Evolutionary conservation across 148 eudicot species (phyloP), one percentile per base, ranked within the genome.

Genomic region (Silene latifolia): DNA sequence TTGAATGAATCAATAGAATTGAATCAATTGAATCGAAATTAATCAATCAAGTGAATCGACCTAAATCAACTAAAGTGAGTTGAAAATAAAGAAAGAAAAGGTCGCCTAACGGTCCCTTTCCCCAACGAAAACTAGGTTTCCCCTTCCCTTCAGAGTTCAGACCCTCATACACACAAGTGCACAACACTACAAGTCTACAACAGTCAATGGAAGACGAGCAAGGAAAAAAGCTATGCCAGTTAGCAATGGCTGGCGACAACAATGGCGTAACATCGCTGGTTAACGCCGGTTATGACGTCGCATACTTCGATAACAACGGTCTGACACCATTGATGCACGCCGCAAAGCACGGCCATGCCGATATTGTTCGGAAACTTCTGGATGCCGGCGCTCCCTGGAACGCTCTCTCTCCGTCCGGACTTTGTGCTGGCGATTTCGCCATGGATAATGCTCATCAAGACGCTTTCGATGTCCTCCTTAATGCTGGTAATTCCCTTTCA

Each of bases 341-440:
- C 24, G 97, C 98, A 59, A 88, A 84, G 71, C 83, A 86, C 71
- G 93, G 96, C 73, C 91, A 87, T 76, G 72, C 88, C 24, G 83
- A 69, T 6, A 78, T 83, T 2, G 89, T 88, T 4, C 79, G 81
- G 58, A 80, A 78, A 57, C 89, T 94, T 13, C 89, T 94, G 66
- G 96, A 89, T 57, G 87, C 90, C 58, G 97, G 97, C 15, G 98
- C 98, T 1, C 98, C 98, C 0, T 94, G 98, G 98, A 94, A 94
- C 74, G 97, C 98, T 19, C 81, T 94, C 62, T 87, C 95, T 42
- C 97, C 96, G 76, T 83, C 85, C 61, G 85, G 85, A 60, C 77
- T 87, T 58, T 94, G 90, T 46, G 98, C 97, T 21, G 98, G 98
- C 1, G 98, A 94, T 80, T 88, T 91, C 17, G 93, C 98, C 58